Conservation (phyloP, 345 rosid species). For the Anastatica hierochuntica region DNA sequence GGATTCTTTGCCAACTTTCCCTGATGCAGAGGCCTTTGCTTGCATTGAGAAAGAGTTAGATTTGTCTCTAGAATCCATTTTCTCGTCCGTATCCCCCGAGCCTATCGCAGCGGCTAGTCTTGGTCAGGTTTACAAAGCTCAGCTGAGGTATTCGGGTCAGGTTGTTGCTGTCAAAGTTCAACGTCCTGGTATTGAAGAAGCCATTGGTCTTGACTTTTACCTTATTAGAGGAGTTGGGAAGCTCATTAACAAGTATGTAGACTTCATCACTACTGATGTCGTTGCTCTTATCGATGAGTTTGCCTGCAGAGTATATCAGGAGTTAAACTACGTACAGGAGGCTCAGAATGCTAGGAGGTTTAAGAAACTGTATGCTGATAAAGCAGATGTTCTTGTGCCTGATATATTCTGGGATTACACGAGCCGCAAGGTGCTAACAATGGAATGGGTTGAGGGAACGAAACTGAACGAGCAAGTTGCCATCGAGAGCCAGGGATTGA, state of each 20-base stretch:
- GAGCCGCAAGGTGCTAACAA: constrained; percentile 75
- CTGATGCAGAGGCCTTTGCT: constrained; percentile 81
- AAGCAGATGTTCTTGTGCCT: constrained; percentile 83
- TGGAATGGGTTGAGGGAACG: constrained; percentile 98
- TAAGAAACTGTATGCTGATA: constrained; percentile 86
- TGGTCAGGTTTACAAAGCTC: constrained; percentile 97
- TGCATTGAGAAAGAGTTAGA: constrained; percentile 88
- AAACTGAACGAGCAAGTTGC: constrained; percentile 82
- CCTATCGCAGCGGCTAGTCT: constrained; percentile 96
- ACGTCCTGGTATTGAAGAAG: constrained; percentile 83
- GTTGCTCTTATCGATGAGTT: constrained; percentile 87
- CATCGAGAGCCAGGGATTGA: constrained; percentile 85
- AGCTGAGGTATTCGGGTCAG: constrained; percentile 63
- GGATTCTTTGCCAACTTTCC: constrained; percentile 95
- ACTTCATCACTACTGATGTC: constrained; percentile 69
- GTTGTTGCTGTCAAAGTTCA: constrained; percentile 92
- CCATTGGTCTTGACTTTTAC: constrained; percentile 87
- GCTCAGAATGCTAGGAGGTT: constrained; percentile 95
- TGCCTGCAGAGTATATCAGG: constrained; percentile 85
- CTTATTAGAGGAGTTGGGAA: constrained; percentile 72
- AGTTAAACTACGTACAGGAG: constrained; percentile 95
- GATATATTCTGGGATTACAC: constrained; percentile 98
- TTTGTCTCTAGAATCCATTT: constrained; percentile 59
- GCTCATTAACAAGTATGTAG: constrained; percentile 64
- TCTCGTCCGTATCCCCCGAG: constrained; percentile 58